phyloP scores from a whole-genome alignment of 2,329 filamentous ascomycete species.

The Claviceps spartinae region DNA sequence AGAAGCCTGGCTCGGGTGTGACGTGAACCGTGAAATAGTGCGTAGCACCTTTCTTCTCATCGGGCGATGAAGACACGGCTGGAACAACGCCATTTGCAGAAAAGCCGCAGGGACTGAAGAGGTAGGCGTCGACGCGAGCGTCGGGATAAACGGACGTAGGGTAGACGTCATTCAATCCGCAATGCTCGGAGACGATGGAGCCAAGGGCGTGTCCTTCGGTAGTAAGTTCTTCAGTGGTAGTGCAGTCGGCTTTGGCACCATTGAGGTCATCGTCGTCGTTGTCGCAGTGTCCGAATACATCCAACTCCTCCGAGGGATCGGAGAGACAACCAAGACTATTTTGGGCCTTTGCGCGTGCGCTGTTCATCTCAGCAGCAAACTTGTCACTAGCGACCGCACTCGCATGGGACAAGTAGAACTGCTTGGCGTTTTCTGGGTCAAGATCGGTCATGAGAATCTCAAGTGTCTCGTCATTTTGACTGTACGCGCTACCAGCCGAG shows the following conservation, averaged over 20 bases:
- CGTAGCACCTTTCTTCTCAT: slow-evolving; percentile 32
- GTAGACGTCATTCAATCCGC: slow-evolving; percentile 81
- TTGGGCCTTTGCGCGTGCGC: slow-evolving; percentile 46
- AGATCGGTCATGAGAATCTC: slow-evolving; percentile 63
- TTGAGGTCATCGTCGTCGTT: slow-evolving; percentile 38
- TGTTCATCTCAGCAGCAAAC: slow-evolving; percentile 53
- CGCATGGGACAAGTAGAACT: slow-evolving; percentile 59
- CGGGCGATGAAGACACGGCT: slow-evolving; percentile 38
- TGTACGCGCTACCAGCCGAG: slow-evolving; percentile 25
- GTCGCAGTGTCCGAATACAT: slow-evolving; percentile 65
- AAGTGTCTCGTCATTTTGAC: slow-evolving; percentile 58
- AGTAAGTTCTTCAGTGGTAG: slow-evolving; percentile 56
- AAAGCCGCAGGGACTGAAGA: slow-evolving; percentile 94
- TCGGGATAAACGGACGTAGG: slow-evolving; percentile 79
- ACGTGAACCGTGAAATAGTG: slow-evolving; percentile 99
- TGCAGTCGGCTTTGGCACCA: slow-evolving; percentile 30
- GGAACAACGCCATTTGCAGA: slow-evolving; percentile 94
- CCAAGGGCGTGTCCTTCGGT: slow-evolving; percentile 91
- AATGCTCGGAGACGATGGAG: slow-evolving; percentile 79
- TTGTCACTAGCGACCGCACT: slow-evolving; percentile 79
- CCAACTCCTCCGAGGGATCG: slow-evolving; percentile 46
- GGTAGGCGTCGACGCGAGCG: slow-evolving; percentile 84
- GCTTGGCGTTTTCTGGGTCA: slow-evolving; percentile 53
- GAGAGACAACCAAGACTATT: slow-evolving; percentile 46
- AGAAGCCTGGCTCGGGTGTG: slow-evolving; percentile 92